A percentile compares a stretch with the other conserved stretches of the same genome.
Conservation (phyloP, 805 yeast species). For the Candida andamanensis region DNA sequence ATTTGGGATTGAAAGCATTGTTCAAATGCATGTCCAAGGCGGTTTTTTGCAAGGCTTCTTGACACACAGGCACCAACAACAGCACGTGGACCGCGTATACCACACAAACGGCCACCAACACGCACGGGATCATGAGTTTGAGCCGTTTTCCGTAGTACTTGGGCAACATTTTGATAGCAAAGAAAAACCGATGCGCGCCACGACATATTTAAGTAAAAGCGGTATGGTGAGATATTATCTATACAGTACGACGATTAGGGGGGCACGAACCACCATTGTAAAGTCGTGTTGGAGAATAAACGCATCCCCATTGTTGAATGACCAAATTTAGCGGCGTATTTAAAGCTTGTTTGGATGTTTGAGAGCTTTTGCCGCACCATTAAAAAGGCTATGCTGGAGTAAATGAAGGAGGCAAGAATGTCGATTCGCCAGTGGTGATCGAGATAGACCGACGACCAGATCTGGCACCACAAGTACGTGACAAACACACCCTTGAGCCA, state of each 20-base stretch:
- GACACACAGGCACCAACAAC: conserved; percentile 15
- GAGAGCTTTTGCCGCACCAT: conserved; percentile 11
- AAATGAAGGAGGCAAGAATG: conserved; percentile 49
- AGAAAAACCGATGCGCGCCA: too few species aligned
- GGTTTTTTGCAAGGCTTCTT: conserved; percentile 16
- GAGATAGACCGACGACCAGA: conserved; percentile 73
- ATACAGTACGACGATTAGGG: too few species aligned
- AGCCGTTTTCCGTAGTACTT: conserved; percentile 16
- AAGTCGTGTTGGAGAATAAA: conserved; percentile 44
- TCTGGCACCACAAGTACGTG: conserved; percentile 48
- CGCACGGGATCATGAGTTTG: conserved; percentile 11
- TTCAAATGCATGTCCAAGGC: conserved; percentile 20
- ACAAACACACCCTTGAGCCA: conserved; percentile 32
- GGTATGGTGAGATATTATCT: too few species aligned
- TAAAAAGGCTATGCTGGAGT: conserved; percentile 19
- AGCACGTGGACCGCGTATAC: conserved; percentile 10
- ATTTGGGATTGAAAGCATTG: conserved; percentile 24
- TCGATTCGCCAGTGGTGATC: conserved; percentile 72
- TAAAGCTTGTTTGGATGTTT: conserved; percentile 27
- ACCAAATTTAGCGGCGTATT: conserved; percentile 25
- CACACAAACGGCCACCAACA: conserved; percentile 8
- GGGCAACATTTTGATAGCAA: conserved; percentile 11
- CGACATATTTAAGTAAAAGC: too few species aligned
- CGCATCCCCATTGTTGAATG: conserved; percentile 62
- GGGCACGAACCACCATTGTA: conserved; percentile 50